These are phyloP conservation scores for Geotrichum reessii DNA, from an alignment of 1,139 yeast species.

Conservation along the genomic window DNA sequence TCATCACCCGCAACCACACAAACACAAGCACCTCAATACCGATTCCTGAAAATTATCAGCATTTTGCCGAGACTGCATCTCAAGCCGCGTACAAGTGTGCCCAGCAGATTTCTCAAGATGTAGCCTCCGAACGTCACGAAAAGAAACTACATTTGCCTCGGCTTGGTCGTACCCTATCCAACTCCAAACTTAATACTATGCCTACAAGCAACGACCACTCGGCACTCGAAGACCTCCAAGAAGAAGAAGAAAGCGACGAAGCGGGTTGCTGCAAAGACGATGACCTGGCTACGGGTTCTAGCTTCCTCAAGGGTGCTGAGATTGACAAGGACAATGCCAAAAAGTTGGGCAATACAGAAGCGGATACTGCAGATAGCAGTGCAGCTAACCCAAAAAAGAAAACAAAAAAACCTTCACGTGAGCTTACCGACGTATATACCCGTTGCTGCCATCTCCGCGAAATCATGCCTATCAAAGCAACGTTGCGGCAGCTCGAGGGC, in stretches of 20 bases:
- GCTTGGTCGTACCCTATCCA: neutral
- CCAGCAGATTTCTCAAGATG: constrained; percentile 31
- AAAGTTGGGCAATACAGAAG: neutral
- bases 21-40: constrained; percentile 26
- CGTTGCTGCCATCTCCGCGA: constrained; percentile 91
- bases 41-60: constrained; percentile 22
- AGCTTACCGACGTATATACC: constrained; percentile 69
- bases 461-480: constrained; percentile 88
- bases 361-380: no score
- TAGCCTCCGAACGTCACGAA: constrained; percentile 18
- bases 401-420: constrained; percentile 40
- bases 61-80: constrained; percentile 31
- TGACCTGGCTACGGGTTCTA: neutral
- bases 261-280: no score
- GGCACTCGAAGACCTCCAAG: neutral
- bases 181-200: neutral
- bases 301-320: neutral
- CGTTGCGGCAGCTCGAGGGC: constrained; percentile 73
- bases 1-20: constrained; percentile 22
- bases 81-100: constrained; percentile 33
- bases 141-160: constrained; percentile 3
- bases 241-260: neutral
- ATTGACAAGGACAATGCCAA: constrained; percentile 25
- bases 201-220: neutral
- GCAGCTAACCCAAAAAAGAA: neutral